phyloP scores from a whole-genome alignment of 352 stramenopile genomes.

The Thalassiosira mediterranea region DNA sequence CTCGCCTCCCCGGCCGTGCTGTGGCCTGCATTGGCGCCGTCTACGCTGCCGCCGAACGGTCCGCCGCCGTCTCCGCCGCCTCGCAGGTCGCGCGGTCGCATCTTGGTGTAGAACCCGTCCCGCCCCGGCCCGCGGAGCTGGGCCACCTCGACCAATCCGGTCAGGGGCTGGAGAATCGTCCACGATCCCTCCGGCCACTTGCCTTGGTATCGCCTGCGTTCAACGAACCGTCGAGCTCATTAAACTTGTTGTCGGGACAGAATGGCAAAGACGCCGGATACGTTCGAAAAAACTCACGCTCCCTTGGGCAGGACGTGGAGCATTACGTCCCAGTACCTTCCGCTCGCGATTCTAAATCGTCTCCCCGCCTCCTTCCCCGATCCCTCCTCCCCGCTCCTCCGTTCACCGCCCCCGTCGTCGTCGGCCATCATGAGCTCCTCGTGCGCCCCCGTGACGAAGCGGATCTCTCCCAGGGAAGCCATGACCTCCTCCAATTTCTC shows the following conservation, averaged over 20 bases:
- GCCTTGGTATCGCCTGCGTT: no score
- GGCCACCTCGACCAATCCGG: conserved; percentile 62
- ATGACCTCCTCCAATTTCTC: conserved; percentile 55
- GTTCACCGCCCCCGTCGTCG: not conserved
- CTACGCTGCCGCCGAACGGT: conserved; percentile 20
- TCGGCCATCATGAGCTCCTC: conserved; percentile 34
- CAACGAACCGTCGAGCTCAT: no score
- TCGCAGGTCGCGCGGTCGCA: conserved; percentile 55
- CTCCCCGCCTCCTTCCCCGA: conserved; percentile 28
- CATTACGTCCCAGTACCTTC: conserved; percentile 75
- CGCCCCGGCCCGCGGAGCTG: conserved; percentile 62
- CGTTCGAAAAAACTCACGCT: no score
- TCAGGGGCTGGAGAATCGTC: conserved; percentile 66
- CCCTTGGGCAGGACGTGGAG: conserved; percentile 67
- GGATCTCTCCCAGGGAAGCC: conserved; percentile 54
- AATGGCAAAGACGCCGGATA: no score
- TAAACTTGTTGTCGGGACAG: no score
- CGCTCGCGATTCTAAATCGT: conserved; percentile 56
- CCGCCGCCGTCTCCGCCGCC: conserved; percentile 68
- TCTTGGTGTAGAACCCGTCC: conserved; percentile 63
- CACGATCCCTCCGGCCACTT: conserved; percentile 74
- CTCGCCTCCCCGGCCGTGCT: conserved; percentile 50
- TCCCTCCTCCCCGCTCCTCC: conserved; percentile 10
- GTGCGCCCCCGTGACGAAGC: conserved; percentile 35
- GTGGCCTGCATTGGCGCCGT: conserved; percentile 24